phyloP scores from a whole-genome alignment of 345 rosid species.

The Melaleuca alternifolia region DNA sequence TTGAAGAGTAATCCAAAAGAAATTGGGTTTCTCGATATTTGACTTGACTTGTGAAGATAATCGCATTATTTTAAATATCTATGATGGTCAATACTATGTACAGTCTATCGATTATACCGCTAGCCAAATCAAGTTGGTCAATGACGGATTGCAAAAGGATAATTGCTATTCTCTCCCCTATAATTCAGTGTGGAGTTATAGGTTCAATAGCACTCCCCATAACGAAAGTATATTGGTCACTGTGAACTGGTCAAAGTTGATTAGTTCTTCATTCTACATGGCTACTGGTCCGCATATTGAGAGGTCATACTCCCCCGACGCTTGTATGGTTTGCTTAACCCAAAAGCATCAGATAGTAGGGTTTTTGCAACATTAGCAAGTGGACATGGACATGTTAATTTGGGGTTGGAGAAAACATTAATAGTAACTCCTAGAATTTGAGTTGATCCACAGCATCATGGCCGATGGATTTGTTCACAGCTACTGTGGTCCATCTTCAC shows the following conservation, averaged over 20 bases:
- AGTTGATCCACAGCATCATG: not conserved
- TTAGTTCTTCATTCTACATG: not conserved
- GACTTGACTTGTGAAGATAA: too few species aligned
- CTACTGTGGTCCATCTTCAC: rapidly evolving
- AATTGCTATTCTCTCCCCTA: not conserved
- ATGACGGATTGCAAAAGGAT: not conserved
- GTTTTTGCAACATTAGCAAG: not conserved
- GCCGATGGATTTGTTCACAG: rapidly evolving
- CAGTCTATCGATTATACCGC: too few species aligned
- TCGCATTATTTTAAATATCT: too few species aligned
- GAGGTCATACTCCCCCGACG: not conserved
- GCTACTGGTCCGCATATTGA: not conserved
- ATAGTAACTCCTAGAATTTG: not conserved
- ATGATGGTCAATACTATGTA: too few species aligned
- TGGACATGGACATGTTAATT: not conserved
- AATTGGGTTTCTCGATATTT: too few species aligned
- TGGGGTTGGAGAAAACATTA: not conserved
- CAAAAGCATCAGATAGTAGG: not conserved
- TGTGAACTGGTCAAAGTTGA: not conserved
- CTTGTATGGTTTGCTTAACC: not conserved
- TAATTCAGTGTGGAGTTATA: not conserved
- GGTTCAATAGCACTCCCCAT: rapidly evolving
- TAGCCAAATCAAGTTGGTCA: not conserved
- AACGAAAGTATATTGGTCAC: rapidly evolving
- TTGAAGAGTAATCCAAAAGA: too few species aligned